These are phyloP conservation scores for Chlorencoelia australis DNA, from an alignment of 2,329 filamentous ascomycete species.

Conservation along the genomic window DNA sequence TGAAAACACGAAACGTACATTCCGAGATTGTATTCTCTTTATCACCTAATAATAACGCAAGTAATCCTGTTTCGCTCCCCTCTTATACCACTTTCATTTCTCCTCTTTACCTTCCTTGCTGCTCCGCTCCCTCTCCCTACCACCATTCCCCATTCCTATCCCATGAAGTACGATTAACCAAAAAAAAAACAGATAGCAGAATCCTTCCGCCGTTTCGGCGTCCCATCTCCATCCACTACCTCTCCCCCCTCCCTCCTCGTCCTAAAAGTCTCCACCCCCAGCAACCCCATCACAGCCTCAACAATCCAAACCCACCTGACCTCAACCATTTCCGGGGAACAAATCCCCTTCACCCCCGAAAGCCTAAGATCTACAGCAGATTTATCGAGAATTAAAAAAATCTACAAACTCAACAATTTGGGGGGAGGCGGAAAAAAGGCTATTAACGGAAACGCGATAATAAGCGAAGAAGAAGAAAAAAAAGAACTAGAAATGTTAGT, in stretches of 20 bases:
- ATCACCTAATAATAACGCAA: slow-evolving; percentile 44
- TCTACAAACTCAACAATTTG: slow-evolving; percentile 71
- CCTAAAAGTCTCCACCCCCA: slow-evolving; percentile 61
- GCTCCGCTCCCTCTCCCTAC: not conserved
- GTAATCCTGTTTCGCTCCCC: slow-evolving; percentile 9
- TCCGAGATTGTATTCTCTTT: slow-evolving; percentile 46
- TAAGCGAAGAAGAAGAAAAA: slow-evolving; percentile 31
- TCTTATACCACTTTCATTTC: not conserved
- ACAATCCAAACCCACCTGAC: slow-evolving; percentile 49
- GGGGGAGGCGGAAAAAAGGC: slow-evolving; percentile 24
- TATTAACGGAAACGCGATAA: slow-evolving; percentile 10
- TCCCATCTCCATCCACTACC: slow-evolving; percentile 57
- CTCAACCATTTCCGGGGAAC: slow-evolving; percentile 50
- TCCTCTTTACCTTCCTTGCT: not conserved
- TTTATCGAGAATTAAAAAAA: slow-evolving; percentile 62
- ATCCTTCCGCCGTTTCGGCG: slow-evolving; percentile 80
- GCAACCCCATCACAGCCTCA: slow-evolving; percentile 36
- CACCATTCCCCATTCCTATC: not conserved
- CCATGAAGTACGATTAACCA: not conserved
- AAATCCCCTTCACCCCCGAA: slow-evolving; percentile 51
- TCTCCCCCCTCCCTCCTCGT: slow-evolving; percentile 58
- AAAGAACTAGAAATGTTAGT: slow-evolving; percentile 58
- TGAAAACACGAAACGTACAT: slow-evolving; percentile 43
- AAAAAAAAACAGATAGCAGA: slow-evolving; percentile 64
- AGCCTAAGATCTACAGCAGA: slow-evolving; percentile 52